Evolutionary conservation across 2,329 filamentous ascomycete genomes (phyloP).

Genomic region (Thermoascus crustaceus): DNA sequence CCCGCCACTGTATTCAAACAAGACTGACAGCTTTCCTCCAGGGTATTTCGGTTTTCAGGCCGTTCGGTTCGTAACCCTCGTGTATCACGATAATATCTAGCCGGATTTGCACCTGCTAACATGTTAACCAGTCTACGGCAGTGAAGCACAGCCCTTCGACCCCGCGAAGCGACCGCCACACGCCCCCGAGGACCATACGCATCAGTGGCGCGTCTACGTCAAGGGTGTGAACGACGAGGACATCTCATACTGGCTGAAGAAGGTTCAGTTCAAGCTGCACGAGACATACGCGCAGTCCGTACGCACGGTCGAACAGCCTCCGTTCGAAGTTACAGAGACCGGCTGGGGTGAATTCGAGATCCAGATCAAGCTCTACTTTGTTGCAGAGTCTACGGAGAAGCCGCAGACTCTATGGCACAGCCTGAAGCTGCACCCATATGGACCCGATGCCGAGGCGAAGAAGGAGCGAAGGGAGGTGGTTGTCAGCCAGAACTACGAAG

Average conservation of each 20-base stretch:
- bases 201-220: conserved; percentile 93
- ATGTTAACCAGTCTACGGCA: conserved; percentile 58
- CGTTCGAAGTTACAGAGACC: conserved; percentile 80
- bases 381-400: conserved; percentile 80
- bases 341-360: conserved; percentile 99
- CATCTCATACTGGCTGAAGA: conserved; percentile 90
- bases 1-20: not conserved
- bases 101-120: not conserved
- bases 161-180: conserved; percentile 65
- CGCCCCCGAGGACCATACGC: conserved; percentile 84
- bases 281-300: conserved; percentile 91
- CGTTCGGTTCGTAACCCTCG: conserved; percentile 34
- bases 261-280: conserved; percentile 96
- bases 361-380: conserved; percentile 89
- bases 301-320: conserved; percentile 73
- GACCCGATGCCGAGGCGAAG: conserved; percentile 64
- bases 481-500: conserved; percentile 76
- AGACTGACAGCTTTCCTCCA: conserved; percentile 19
- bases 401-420: conserved; percentile 93
- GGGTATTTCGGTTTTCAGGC: conserved; percentile 40
- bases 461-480: conserved; percentile 59
- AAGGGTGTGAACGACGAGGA: conserved; percentile 82
- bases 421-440: conserved; percentile 83
- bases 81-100: not conserved
- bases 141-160: conserved; percentile 70